Evolutionary conservation across 169 alveolate species (phyloP).

Genomic region (Babesia ovis): DNA sequence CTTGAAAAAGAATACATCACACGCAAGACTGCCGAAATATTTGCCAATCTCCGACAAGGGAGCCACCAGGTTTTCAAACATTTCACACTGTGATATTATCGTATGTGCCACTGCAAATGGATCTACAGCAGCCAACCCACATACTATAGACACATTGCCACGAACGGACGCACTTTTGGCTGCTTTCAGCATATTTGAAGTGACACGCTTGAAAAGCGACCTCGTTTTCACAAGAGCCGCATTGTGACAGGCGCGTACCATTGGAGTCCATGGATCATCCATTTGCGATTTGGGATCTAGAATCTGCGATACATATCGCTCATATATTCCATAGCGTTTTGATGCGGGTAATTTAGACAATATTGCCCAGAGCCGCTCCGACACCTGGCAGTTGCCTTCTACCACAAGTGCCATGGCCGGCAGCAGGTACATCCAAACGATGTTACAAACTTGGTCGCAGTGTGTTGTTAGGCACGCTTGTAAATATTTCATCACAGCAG

Average conservation of each 20-base stretch:
- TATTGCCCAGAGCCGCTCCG: conserved; percentile 44
- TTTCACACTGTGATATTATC: conserved; percentile 57
- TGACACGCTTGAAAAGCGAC: conserved; percentile 56
- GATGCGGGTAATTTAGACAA: conserved; percentile 25
- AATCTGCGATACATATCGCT: not conserved
- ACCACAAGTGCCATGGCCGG: conserved; percentile 26
- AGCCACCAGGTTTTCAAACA: conserved; percentile 56
- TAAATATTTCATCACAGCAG: not conserved
- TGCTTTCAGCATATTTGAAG: conserved; percentile 28
- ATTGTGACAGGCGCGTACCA: conserved; percentile 16
- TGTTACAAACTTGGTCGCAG: conserved; percentile 9
- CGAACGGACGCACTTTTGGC: conserved; percentile 55
- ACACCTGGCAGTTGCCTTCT: conserved; percentile 58
- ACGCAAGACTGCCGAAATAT: conserved; percentile 43
- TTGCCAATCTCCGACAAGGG: conserved; percentile 62
- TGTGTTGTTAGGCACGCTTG: not conserved
- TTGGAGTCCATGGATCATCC: conserved; percentile 2
- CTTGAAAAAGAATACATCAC: conserved; percentile 53
- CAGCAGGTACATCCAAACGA: conserved; percentile 29
- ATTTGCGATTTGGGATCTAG: not conserved
- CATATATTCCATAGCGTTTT: conserved; percentile 49
- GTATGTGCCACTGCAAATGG: conserved; percentile 51
- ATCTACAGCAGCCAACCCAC: conserved; percentile 57
- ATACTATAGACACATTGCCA: conserved; percentile 39
- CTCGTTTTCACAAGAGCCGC: conserved; percentile 13